phyloP scores from a whole-genome alignment of 1,139 yeast genomes.

The Blastobotrys elegans region DNA sequence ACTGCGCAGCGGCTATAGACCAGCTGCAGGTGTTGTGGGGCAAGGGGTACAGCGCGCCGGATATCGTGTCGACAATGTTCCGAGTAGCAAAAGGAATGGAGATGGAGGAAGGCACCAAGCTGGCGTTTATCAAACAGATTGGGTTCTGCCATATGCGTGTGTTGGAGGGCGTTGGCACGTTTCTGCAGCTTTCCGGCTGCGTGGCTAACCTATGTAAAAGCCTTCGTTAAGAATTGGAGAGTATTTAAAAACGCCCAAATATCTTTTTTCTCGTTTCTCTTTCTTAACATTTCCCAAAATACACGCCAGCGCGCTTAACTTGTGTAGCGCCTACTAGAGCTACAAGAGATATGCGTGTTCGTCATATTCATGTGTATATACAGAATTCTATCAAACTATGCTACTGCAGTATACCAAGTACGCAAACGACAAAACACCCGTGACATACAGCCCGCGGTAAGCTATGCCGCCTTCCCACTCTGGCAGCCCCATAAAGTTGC shows the following conservation, averaged over 20 bases:
- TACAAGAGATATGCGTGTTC: too few relatives aligned
- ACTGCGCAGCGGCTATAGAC: conserved; percentile 66
- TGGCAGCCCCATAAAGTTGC: conserved; percentile 83
- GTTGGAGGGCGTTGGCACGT: conserved; percentile 87
- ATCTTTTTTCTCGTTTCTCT: too few relatives aligned
- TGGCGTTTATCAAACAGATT: conserved; percentile 76
- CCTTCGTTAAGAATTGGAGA: conserved; percentile 1
- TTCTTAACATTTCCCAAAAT: too few relatives aligned
- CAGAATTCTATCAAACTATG: neutral
- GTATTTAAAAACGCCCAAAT: too few relatives aligned
- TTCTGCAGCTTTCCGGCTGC: conserved; percentile 80
- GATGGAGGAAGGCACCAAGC: conserved; percentile 58
- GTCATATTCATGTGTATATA: neutral
- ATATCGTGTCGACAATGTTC: conserved; percentile 85
- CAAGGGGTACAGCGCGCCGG: conserved; percentile 91
- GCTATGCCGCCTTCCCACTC: conserved; percentile 12
- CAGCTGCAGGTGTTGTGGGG: conserved; percentile 69
- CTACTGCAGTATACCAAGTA: conserved; percentile 4
- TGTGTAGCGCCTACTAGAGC: too few relatives aligned
- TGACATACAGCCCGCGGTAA: conserved; percentile 43
- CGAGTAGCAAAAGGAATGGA: conserved; percentile 75
- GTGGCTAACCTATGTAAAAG: conserved; percentile 51
- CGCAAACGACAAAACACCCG: conserved; percentile 42
- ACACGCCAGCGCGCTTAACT: too few relatives aligned
- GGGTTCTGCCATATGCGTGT: conserved; percentile 91